Conservation (phyloP, 495 filamentous ascomycete genomes). For the Daldinia decipiens region DNA sequence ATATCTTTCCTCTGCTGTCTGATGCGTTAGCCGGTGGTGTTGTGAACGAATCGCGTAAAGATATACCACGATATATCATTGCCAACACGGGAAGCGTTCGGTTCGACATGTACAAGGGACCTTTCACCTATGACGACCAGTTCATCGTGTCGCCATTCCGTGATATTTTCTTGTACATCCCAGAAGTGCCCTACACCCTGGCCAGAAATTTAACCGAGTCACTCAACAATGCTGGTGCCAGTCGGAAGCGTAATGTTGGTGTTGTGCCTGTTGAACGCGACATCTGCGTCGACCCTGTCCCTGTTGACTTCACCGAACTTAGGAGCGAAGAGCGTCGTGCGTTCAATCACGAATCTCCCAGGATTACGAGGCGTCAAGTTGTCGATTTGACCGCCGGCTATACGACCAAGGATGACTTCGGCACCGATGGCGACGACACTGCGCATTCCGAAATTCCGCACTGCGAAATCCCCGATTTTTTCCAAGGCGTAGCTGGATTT, state of each 20-base stretch:
- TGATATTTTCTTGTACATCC: conserved; percentile 73
- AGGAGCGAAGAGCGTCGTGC: conserved; percentile 19
- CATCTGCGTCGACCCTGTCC: conserved; percentile 54
- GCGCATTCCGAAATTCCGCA: conserved; percentile 70
- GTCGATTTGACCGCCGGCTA: conserved; percentile 69
- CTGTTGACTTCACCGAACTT: conserved; percentile 31
- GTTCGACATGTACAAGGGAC: conserved; percentile 85
- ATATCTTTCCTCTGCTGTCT: conserved; percentile 76
- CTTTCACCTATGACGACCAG: conserved; percentile 81
- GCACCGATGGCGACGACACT: conserved; percentile 81
- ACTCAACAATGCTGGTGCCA: conserved; percentile 54
- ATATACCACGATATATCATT: conserved; percentile 69
- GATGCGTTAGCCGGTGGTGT: conserved; percentile 66
- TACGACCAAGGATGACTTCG: conserved; percentile 78
- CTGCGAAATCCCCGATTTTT: conserved; percentile 75
- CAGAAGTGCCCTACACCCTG: conserved; percentile 71
- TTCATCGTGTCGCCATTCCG: conserved; percentile 84
- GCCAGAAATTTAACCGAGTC: conserved; percentile 65
- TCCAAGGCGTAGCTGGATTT: conserved; percentile 66
- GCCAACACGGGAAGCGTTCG: conserved; percentile 83
- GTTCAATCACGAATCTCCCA: conserved; percentile 20
- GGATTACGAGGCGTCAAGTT: conserved; percentile 55
- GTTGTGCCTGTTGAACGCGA: conserved; percentile 51
- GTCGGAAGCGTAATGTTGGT: conserved; percentile 54
- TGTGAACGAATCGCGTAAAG: conserved; percentile 55